Evolutionary conservation across 73 alveolate species (phyloP).

Genomic region (Blepharisma stoltei): DNA sequence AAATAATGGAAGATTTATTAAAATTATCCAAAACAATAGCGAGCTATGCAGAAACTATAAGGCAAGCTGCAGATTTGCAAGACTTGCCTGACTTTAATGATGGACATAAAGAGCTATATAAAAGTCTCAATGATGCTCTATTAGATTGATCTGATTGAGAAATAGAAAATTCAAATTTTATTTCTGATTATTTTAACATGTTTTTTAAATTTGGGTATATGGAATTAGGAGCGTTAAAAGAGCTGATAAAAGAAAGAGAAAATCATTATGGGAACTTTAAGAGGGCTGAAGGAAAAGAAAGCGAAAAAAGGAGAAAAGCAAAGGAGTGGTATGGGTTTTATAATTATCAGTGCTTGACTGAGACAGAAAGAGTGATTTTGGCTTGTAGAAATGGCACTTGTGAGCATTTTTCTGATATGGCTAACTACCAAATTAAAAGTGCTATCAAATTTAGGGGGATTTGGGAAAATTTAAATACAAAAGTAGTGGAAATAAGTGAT

Average conservation of each 20-base stretch:
- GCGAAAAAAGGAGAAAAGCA: not conserved
- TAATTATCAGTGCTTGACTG: not conserved
- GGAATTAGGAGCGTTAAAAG: slow-evolving; percentile 11
- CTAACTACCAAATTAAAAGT: too few relatives aligned
- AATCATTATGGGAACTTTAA: not conserved
- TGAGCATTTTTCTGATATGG: too few relatives aligned
- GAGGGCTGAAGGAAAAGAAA: not conserved
- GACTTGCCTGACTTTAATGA: not conserved
- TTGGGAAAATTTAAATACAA: too few relatives aligned
- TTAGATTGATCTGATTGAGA: not conserved
- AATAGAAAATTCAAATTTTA: not conserved
- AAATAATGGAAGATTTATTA: too few relatives aligned
- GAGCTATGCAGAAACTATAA: too few relatives aligned
- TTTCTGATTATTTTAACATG: not conserved
- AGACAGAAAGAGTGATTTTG: not conserved
- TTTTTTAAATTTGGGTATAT: not conserved
- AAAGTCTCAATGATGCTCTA: not conserved
- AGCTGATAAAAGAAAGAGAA: slow-evolving; percentile 6
- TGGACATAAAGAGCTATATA: not conserved
- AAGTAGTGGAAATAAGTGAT: too few relatives aligned
- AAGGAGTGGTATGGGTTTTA: slow-evolving; percentile 5
- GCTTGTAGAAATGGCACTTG: too few relatives aligned
- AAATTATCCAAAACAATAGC: too few relatives aligned
- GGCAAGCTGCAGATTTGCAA: too few relatives aligned
- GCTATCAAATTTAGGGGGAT: too few relatives aligned